Evolutionary conservation across 2,329 filamentous ascomycete genomes (phyloP).

Genomic region (Ceratocystis diversiconidia): DNA sequence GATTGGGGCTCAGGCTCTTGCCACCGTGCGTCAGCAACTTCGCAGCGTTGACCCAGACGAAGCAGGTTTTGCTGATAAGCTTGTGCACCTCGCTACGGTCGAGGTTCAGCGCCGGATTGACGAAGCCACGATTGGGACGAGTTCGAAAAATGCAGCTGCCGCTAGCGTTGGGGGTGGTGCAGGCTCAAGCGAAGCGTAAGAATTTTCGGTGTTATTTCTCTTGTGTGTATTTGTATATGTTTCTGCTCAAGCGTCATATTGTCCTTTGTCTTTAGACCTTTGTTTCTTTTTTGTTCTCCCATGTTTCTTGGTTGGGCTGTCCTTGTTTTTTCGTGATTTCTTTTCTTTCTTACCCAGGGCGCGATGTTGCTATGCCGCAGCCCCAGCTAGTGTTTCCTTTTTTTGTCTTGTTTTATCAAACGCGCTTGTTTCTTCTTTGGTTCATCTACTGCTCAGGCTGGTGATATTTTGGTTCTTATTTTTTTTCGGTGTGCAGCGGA

Average conservation of each 20-base stretch:
- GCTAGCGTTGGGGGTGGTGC: neutral
- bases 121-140: neutral
- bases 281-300: neutral
- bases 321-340: neutral
- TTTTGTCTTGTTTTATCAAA: neutral
- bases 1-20: constrained; percentile 12
- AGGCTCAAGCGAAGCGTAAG: neutral
- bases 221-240: constrained; percentile 5
- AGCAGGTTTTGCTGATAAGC: constrained; percentile 7
- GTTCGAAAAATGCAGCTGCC: neutral
- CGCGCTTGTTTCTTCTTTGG: neutral
- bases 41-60: neutral
- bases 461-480: neutral
- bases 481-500: neutral
- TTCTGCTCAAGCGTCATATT: neutral
- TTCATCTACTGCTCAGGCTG: neutral
- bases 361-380: constrained; percentile 1
- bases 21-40: constrained; percentile 1
- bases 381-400: neutral
- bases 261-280: neutral
- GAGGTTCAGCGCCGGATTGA: constrained; percentile 11
- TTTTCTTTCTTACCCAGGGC: neutral
- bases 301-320: neutral
- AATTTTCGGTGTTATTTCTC: neutral
- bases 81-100: constrained; percentile 4